Percentiles rank a stretch among this genome's conserved stretches.
Evolutionary conservation across 2,329 filamentous ascomycete species (phyloP).

Genomic region (Stagonosporopsis cucurbitacearum): DNA sequence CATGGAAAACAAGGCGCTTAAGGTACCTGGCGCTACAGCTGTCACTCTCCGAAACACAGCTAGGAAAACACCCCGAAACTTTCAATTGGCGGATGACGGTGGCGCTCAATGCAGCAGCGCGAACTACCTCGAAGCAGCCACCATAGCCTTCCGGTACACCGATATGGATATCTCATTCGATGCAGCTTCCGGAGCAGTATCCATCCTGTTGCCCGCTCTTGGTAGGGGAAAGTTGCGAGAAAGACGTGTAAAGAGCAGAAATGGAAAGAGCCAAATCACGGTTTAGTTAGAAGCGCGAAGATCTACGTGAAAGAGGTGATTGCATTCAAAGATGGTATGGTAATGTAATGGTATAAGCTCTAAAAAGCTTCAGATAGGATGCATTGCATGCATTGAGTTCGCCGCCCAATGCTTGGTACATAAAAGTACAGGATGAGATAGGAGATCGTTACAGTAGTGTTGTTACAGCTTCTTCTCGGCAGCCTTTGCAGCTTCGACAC

Average conservation of each 20-base stretch:
- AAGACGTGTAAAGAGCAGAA: neutral
- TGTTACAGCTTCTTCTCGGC: conserved; percentile 25
- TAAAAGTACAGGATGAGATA: conserved; percentile 14
- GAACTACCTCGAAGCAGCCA: too few species aligned
- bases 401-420: conserved; percentile 14
- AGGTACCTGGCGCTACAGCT: conserved; percentile 8
- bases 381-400: conserved; percentile 6
- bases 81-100: neutral
- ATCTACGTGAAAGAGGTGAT: neutral
- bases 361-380: conserved; percentile 6
- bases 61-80: neutral
- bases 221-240: too few species aligned
- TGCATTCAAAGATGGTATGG: neutral
- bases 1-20: conserved; percentile 3
- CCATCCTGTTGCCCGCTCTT: too few species aligned
- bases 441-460: conserved; percentile 9
- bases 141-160: too few species aligned
- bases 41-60: neutral
- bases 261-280: too few species aligned
- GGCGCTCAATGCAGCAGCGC: neutral
- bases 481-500: conserved; percentile 27
- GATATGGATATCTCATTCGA: too few species aligned
- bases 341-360: conserved; percentile 7
- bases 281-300: neutral
- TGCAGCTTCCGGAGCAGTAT: too few species aligned